Evolutionary conservation across 1,284 basidiomycete genomes (phyloP).

Genomic region (Peniophora sp.): DNA sequence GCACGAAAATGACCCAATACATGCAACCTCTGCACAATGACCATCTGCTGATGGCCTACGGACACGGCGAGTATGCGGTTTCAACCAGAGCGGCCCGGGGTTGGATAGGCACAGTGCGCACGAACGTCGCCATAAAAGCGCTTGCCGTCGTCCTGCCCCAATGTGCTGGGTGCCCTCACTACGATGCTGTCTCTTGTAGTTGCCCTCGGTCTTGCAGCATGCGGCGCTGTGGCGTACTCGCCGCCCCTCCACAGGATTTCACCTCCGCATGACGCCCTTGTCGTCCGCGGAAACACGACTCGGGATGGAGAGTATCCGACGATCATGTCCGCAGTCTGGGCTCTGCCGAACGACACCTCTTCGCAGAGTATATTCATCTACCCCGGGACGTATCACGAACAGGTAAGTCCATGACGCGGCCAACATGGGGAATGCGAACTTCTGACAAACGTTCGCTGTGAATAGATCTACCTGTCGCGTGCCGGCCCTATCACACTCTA

Average conservation of each 20-base stretch:
- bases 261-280: slow-evolving; percentile 34
- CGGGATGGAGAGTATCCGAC: slow-evolving; percentile 35
- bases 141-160: too few relatives aligned
- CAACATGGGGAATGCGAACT: too few relatives aligned
- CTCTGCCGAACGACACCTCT: slow-evolving; percentile 36
- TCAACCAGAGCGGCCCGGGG: too few relatives aligned
- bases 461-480: slow-evolving; percentile 36
- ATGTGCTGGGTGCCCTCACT: too few relatives aligned
- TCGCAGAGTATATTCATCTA: slow-evolving; percentile 43
- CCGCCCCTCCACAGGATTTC: slow-evolving; percentile 31
- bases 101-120: too few relatives aligned
- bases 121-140: too few relatives aligned
- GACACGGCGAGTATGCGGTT: too few relatives aligned
- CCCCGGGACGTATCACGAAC: slow-evolving; percentile 46
- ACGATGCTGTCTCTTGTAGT: not conserved
- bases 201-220: not conserved
- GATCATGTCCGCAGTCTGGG: slow-evolving; percentile 30
- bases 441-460: too few relatives aligned
- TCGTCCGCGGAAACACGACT: slow-evolving; percentile 34
- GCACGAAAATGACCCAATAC: too few relatives aligned
- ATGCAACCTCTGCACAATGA: too few relatives aligned
- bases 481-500: slow-evolving; percentile 26
- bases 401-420: slow-evolving; percentile 15
- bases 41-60: too few relatives aligned
- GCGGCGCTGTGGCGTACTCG: slow-evolving; percentile 6